Conservation (phyloP, 2,329 filamentous ascomycete species). For the Fusarium devonianum region DNA sequence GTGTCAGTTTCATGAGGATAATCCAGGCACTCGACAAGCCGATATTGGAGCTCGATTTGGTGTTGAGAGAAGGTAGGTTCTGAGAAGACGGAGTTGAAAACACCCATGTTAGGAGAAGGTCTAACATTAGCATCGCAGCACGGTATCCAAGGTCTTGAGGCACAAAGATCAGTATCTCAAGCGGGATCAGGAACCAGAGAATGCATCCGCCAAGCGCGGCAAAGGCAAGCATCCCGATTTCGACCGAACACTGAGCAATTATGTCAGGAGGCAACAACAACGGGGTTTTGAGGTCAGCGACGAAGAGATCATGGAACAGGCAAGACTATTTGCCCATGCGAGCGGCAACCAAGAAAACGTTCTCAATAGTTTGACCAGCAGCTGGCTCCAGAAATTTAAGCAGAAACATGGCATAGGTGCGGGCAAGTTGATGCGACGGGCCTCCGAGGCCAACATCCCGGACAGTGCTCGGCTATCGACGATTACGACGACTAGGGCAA, state of each 20-base stretch:
- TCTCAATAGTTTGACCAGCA: slow-evolving; percentile 72
- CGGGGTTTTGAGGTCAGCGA: slow-evolving; percentile 78
- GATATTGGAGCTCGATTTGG: slow-evolving; percentile 96
- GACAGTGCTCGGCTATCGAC: slow-evolving; percentile 68
- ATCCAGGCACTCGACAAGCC: slow-evolving; percentile 91
- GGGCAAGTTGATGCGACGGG: slow-evolving; percentile 60
- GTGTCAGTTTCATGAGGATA: slow-evolving; percentile 91
- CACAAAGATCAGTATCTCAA: slow-evolving; percentile 95
- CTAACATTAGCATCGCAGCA: slow-evolving; percentile 63
- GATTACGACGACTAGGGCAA: slow-evolving; percentile 42
- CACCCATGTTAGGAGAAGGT: slow-evolving; percentile 40
- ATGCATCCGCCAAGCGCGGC: slow-evolving; percentile 75
- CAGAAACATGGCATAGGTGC: slow-evolving; percentile 74
- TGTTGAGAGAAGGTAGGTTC: slow-evolving; percentile 89
- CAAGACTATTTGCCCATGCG: slow-evolving; percentile 78
- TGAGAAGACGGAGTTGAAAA: slow-evolving; percentile 9
- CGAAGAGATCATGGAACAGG: slow-evolving; percentile 84
- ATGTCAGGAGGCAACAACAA: slow-evolving; percentile 82
- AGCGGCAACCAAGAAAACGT: slow-evolving; percentile 73
- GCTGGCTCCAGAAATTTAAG: slow-evolving; percentile 96
- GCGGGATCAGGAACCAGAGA: slow-evolving; percentile 74
- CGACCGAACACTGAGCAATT: slow-evolving; percentile 87
- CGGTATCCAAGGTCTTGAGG: slow-evolving; percentile 96
- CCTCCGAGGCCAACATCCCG: slow-evolving; percentile 74
- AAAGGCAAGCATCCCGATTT: slow-evolving; percentile 91